Percentiles rank a stretch among this genome's conserved stretches.
Conservation (phyloP, 208 protist species). For the Wallacemonas collosoma region DNA sequence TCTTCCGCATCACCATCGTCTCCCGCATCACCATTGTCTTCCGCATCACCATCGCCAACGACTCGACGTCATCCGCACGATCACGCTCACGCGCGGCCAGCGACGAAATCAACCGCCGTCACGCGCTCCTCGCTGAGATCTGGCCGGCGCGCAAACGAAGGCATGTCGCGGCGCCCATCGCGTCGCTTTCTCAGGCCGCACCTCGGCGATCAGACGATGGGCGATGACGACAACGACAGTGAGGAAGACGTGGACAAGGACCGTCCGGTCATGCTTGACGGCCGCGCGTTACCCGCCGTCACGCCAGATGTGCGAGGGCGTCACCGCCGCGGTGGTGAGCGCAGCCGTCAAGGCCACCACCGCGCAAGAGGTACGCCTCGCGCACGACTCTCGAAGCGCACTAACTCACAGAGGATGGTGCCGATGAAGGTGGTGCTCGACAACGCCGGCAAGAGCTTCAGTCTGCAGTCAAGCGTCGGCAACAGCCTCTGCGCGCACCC, state of each 20-base stretch:
- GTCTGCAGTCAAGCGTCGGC: constrained; percentile 15
- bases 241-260: constrained; percentile 4
- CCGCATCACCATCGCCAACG: neutral
- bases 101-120: too few species aligned
- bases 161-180: too few species aligned
- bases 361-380: neutral
- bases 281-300: neutral
- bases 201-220: too few species aligned
- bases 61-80: too few species aligned
- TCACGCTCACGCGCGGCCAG: too few species aligned
- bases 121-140: too few species aligned
- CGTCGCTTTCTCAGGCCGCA: too few species aligned
- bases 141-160: too few species aligned
- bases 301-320: neutral
- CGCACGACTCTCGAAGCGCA: neutral
- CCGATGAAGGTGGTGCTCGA: constrained; percentile 15
- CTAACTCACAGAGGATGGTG: constrained; percentile 9
- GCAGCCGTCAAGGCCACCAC: too few species aligned
- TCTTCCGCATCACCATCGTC: neutral
- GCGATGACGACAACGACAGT: neutral
- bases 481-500: constrained; percentile 9
- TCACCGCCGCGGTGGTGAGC: too few species aligned
- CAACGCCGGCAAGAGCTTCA: constrained; percentile 18
- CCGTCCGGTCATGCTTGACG: neutral
- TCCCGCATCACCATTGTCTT: neutral